Evolutionary conservation across 2,329 filamentous ascomycete species (phyloP).

Genomic region (Paraphoma chrysanthemicola): DNA sequence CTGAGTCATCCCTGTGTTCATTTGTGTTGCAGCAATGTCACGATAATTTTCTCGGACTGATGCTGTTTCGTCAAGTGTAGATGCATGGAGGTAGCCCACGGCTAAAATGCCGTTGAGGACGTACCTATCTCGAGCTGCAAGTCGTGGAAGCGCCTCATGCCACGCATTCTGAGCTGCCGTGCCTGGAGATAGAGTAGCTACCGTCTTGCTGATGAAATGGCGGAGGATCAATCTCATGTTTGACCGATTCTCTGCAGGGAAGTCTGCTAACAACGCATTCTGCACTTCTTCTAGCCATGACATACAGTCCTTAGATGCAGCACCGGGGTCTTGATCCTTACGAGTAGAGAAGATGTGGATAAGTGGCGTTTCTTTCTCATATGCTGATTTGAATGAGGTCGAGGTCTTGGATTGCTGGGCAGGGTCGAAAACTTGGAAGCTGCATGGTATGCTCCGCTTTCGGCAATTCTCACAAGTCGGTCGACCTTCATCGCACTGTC

Average conservation of each 20-base stretch:
- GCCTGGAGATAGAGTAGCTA: slow-evolving; percentile 24
- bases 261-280: slow-evolving; percentile 13
- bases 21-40: slow-evolving; percentile 29
- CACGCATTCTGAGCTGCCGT: slow-evolving; percentile 19
- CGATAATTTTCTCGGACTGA: slow-evolving; percentile 18
- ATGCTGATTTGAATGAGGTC: background rate
- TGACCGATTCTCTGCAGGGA: slow-evolving; percentile 14
- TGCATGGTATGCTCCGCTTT: slow-evolving; percentile 23
- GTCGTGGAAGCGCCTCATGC: slow-evolving; percentile 31
- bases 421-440: slow-evolving; percentile 21
- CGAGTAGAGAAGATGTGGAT: slow-evolving; percentile 8
- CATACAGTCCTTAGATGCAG: slow-evolving; percentile 6
- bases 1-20: slow-evolving; percentile 28
- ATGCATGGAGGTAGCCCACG: slow-evolving; percentile 53
- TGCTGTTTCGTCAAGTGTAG: slow-evolving; percentile 29
- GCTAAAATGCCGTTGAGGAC: slow-evolving; percentile 53
- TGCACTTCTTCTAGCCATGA: slow-evolving; percentile 17
- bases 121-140: slow-evolving; percentile 49
- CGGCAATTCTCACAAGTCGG: slow-evolving; percentile 25
- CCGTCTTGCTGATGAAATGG: slow-evolving; percentile 30
- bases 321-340: background rate
- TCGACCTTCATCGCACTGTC: slow-evolving; percentile 29
- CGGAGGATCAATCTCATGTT: slow-evolving; percentile 24
- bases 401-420: slow-evolving; percentile 2
- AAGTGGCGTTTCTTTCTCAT: background rate